Evolutionary conservation across 495 filamentous ascomycete species (phyloP), one percentile per base, ranked within the genome.

Genomic region (Xylaria intraflava): DNA sequence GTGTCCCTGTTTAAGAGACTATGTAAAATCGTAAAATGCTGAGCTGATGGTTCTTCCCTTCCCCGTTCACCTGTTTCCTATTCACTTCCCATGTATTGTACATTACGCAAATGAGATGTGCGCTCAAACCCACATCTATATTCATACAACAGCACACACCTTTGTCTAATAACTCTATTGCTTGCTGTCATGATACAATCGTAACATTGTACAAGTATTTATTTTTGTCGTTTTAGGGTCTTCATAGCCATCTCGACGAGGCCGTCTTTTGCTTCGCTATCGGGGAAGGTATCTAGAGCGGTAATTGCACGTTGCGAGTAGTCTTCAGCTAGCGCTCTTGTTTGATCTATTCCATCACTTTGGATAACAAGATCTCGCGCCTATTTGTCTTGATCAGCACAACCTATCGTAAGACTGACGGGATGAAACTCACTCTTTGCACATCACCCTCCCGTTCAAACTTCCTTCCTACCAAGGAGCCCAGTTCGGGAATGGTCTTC

Each of bases 171-270:
- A 42, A 49, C 46, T 56, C 47, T 35, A 51, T 50, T 16, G 5
- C 20, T 30, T 49, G 38, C 38, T 35, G 20, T 39, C 22, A 40
- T 42, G 17, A 6, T 47, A 42, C 42, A 55, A 48, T 23, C 35
- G 24, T 52, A 22, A 55, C 49, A 44, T 14, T 31, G 33, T 49
- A 14, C 9, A 49, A 36, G 26, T 33, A 29, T 50, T 68, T 79
- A 98, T 66, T 95, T 95, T 64, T 89, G 80, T 61, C 93, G 80
- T 64, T 89, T 86, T 74, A 96, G 79, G 2, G 90, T 89, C 74
- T 95, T 95, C 62, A 84, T 80, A 57, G 90, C 92, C 86, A 97
- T 95, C 56, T 96, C 89, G 59, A 93, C 78, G 47, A 98, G 74
- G 7, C 90, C 92, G 20, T 85, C 76, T 72, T 95, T 96, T 35